Conservation (phyloP, 2,329 filamentous ascomycete species). For the Macrophomina pseudophaseolina region DNA sequence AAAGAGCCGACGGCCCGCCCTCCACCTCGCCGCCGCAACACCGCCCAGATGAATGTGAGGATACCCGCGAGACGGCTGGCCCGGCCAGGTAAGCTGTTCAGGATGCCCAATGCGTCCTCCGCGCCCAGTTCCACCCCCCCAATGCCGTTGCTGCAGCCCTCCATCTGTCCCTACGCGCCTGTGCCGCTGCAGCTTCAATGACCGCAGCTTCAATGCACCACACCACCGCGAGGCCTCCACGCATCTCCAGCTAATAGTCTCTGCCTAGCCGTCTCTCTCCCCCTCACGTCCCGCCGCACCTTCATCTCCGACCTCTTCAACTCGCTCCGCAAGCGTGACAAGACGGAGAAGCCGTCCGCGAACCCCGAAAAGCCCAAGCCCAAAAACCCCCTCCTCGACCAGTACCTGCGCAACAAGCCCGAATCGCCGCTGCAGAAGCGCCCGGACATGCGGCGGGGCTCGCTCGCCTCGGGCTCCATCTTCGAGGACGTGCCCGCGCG, state of each 20-base stretch:
- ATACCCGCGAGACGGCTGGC: constrained; percentile 67
- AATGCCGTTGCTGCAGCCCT: not conserved
- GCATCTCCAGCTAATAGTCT: not conserved
- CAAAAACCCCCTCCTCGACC: constrained; percentile 66
- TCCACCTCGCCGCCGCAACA: constrained; percentile 18
- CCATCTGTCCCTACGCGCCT: not conserved
- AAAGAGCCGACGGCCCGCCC: not conserved
- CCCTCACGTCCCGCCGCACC: constrained; percentile 12
- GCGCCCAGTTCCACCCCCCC: not conserved
- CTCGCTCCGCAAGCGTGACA: constrained; percentile 10
- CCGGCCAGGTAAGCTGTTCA: constrained; percentile 59
- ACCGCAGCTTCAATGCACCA: not conserved
- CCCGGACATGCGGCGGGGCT: constrained; percentile 41
- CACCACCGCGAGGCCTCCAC: not conserved
- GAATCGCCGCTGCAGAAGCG: constrained; percentile 18
- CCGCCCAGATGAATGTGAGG: constrained; percentile 66
- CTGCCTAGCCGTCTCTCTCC: constrained; percentile 20
- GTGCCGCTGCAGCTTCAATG: not conserved
- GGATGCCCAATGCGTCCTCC: not conserved
- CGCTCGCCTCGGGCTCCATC: constrained; percentile 57
- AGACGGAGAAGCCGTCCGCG: not conserved
- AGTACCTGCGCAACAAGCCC: constrained; percentile 48
- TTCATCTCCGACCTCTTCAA: constrained; percentile 22
- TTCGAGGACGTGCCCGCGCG: constrained; percentile 51
- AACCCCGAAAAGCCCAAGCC: constrained; percentile 14